Evolutionary conservation across 305 asterid genomes (phyloP), one percentile per base, ranked within the genome.

Genomic region (Ajuga reptans): DNA sequence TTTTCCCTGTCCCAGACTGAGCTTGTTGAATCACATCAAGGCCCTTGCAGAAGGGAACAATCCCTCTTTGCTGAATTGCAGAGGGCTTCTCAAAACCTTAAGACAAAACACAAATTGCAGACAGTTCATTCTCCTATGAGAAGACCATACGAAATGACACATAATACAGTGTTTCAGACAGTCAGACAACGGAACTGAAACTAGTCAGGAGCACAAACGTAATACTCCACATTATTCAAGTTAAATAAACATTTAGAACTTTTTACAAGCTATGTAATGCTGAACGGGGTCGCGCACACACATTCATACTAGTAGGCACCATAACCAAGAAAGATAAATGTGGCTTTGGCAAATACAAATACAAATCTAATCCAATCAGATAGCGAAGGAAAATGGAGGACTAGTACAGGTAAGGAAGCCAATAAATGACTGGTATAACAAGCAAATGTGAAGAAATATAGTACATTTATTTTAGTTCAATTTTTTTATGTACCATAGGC

Each of bases 11-110:
- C 9, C 95, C 97, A 17, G 97, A 90, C 53, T 90, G 97, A 17
- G 96, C 96, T 75, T 89, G 96, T 71, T 89, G 95, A 68, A 89
- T 89, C 51, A 89, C 95, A 80, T 88, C 95, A 66, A 87, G 90
- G 10, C 97, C 95, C 84, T 87, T 87, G 83, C 89, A 82, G 79
- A 90, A 90, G 41, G 97, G 97, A 58, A 87, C 97, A 66, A 90
- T 90, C 36, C 97, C 97, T 76, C 95, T 85, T 77, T 90, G 97
- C 73, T 90, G 97, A 56, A 90, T 90, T 12, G 97, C 97, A 54
- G 97, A 90, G 33, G 97, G 97, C 84, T 90, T 90, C 87, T 90
- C 97, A 79, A 90, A 90, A 84, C 97, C 97, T 90, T 74, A 64
- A 74, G 29, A 61, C 24, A 21, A 5, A 56, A 71, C 12, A 62